Percentiles rank a stretch among this genome's conserved stretches.
Evolutionary conservation across 306 rosid genomes (phyloP).

Genomic region (Cucurbita pepo): DNA sequence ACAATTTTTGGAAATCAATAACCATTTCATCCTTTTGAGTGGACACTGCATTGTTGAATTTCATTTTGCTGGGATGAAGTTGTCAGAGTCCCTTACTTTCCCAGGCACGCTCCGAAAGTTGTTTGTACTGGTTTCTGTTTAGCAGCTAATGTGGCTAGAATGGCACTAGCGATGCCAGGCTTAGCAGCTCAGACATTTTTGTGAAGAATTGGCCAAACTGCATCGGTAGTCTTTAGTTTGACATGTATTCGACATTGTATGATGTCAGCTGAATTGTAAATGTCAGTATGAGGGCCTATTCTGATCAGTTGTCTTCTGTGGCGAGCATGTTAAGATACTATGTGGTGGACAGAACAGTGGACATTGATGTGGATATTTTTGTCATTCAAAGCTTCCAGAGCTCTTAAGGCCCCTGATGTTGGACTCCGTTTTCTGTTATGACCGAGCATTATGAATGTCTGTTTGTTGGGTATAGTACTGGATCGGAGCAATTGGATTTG

Average conservation of each 20-base stretch:
- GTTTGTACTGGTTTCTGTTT: background rate
- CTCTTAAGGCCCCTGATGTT: background rate
- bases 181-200: background rate
- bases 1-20: slow-evolving; percentile 1
- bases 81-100: background rate
- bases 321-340: background rate
- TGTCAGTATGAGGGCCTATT: background rate
- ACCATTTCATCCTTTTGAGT: background rate
- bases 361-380: background rate
- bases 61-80: background rate
- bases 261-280: background rate
- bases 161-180: background rate
- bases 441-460: background rate
- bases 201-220: background rate
- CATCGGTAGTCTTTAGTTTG: background rate
- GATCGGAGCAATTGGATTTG: background rate
- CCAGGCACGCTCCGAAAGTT: background rate
- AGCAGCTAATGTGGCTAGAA: background rate
- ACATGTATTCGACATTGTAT: background rate
- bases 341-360: background rate
- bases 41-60: background rate
- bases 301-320: background rate
- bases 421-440: background rate
- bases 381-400: background rate
- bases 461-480: background rate